A percentile compares a stretch with the other conserved stretches of the same genome.
Conservation (phyloP, 2,329 filamentous ascomycete genomes). For the Calcarisporium arbuscula region DNA sequence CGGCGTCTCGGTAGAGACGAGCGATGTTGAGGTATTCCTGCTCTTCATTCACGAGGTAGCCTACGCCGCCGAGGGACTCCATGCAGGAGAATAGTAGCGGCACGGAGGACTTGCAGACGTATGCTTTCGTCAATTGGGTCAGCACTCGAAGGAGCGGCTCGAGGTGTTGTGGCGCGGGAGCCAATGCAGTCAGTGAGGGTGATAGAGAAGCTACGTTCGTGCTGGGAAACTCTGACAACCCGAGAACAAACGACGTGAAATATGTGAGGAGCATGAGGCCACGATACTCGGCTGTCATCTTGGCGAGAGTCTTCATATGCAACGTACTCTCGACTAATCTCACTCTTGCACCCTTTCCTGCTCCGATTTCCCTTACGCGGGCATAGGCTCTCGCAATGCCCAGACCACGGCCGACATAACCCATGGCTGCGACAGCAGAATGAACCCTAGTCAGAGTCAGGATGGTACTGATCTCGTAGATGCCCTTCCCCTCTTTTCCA, state of each 20-base stretch:
- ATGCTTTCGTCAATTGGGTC: slow-evolving; percentile 55
- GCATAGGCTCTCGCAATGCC: slow-evolving; percentile 53
- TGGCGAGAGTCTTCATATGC: slow-evolving; percentile 54
- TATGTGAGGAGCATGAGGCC: slow-evolving; percentile 50
- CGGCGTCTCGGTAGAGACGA: slow-evolving; percentile 57
- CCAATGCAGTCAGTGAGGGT: slow-evolving; percentile 21
- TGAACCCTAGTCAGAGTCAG: slow-evolving; percentile 61
- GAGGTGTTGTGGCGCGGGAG: slow-evolving; percentile 25
- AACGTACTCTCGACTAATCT: slow-evolving; percentile 45
- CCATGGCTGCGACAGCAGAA: slow-evolving; percentile 46
- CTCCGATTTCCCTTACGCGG: slow-evolving; percentile 47
- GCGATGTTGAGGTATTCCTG: slow-evolving; percentile 61
- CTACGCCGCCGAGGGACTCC: slow-evolving; percentile 60
- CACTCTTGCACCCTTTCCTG: slow-evolving; percentile 34
- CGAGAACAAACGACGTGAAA: slow-evolving; percentile 48
- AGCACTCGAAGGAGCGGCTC: slow-evolving; percentile 47
- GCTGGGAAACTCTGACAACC: slow-evolving; percentile 41
- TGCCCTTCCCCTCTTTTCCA: slow-evolving; percentile 58
- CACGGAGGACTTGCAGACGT: slow-evolving; percentile 45
- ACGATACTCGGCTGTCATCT: slow-evolving; percentile 48
- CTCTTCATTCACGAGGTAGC: slow-evolving; percentile 58
- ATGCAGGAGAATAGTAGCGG: slow-evolving; percentile 50
- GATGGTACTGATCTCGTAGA: slow-evolving; percentile 61
- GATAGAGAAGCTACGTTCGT: slow-evolving; percentile 7
- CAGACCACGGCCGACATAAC: slow-evolving; percentile 49